phyloP scores from a whole-genome alignment of 2,329 filamentous ascomycete species.

The Thelonectria olida region DNA sequence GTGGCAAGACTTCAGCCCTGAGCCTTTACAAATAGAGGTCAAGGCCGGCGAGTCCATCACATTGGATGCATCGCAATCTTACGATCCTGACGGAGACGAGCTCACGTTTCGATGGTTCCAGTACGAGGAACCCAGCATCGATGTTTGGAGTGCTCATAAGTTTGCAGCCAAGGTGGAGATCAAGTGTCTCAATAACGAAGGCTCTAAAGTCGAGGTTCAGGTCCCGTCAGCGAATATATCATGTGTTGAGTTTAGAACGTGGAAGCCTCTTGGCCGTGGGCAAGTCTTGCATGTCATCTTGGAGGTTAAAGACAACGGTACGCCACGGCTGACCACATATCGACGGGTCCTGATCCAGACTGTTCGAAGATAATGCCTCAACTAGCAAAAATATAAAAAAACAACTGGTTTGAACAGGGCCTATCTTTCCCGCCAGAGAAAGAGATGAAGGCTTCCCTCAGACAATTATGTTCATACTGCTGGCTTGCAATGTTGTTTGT shows the following conservation, averaged over 20 bases:
- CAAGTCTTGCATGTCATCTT: slow-evolving; percentile 58
- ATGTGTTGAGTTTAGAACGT: too few species aligned
- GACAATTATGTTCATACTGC: too few species aligned
- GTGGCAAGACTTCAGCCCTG: slow-evolving; percentile 51
- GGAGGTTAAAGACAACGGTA: slow-evolving; percentile 54
- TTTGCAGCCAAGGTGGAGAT: slow-evolving; percentile 44
- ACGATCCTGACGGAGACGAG: slow-evolving; percentile 55
- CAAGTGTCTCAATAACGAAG: slow-evolving; percentile 20
- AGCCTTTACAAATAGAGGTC: slow-evolving; percentile 49
- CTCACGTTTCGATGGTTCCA: slow-evolving; percentile 60
- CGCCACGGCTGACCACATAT: slow-evolving; percentile 54
- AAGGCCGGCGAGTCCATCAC: slow-evolving; percentile 49
- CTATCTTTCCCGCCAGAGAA: too few species aligned
- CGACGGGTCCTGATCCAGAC: slow-evolving; percentile 51
- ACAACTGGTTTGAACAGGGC: too few species aligned
- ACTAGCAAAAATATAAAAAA: too few species aligned
- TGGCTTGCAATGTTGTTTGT: too few species aligned
- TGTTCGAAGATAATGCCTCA: too few species aligned
- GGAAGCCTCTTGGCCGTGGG: slow-evolving; percentile 48
- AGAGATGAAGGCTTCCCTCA: too few species aligned
- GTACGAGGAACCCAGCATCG: slow-evolving; percentile 48
- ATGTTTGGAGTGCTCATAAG: too few species aligned
- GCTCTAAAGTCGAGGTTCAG: too few species aligned
- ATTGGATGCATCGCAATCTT: slow-evolving; percentile 55
- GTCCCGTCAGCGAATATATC: too few species aligned